Evolutionary conservation across 805 yeast species (phyloP), one percentile per base, ranked within the genome.

Genomic region (Teunomyces barrocoloradensis): DNA sequence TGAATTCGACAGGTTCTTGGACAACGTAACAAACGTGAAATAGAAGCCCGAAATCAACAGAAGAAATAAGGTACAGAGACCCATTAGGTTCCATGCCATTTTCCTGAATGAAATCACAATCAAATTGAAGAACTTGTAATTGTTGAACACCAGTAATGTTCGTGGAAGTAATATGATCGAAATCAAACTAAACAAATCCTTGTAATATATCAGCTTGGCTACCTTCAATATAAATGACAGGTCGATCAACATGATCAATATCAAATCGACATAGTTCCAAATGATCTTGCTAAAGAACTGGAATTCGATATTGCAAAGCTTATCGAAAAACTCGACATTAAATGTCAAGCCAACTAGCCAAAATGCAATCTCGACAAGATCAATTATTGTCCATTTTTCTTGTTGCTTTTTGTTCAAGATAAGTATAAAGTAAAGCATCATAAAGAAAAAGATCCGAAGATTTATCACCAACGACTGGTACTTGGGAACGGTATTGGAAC

Each of bases 41-140:
- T 79, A 80, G 54, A 80, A 80, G 2, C 84, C 84, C 38, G 75
- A 67, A 2, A 77, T 75, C 53, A 79, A 69, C 34, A 80, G 69
- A n/a, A 73, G 57, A 42, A 80, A 75, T 34, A 79, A 67, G 36
- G 75, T 64, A 54, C 77, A 71, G 50, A 79, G 65, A 23, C 79
- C 80, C 34, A 75, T 56, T 51, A 79, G 69, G 50, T 78, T 81
- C 58, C 75, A 68, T 41, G 71, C 59, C 83, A 80, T 79, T 51
- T 69, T 68, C 42, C 78, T 69, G 37, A 77, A 71, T n/a, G 81
- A 70, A 25, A 79, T 64, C 20, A 79, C 67, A 51, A 79, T 75
- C 59, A 78, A 64, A 47, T 80, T 74, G 63, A 80, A 79, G 47
- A 77, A 76, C 45, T 74, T 74, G 53, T 76, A 76, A 50, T 75